Evolutionary conservation across 345 rosid genomes (phyloP), one percentile per base, ranked within the genome.

Genomic region (Murraya paniculata): DNA sequence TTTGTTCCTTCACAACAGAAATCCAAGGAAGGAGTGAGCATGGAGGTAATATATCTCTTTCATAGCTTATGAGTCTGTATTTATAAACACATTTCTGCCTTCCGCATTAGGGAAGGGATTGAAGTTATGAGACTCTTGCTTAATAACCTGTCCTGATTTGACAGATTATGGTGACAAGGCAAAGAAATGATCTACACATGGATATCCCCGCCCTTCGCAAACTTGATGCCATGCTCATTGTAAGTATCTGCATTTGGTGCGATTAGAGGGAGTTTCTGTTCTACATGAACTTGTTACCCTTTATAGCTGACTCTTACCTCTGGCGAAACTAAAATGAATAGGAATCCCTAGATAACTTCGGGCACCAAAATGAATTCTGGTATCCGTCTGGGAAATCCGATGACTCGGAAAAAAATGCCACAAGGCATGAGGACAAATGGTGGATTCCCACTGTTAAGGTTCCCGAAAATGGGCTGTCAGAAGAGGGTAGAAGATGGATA

Each of bases 391-490:
- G 85, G 79, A 79, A 88, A 66, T 82, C 79, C 7, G 80, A 85
- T 5, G 92, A 86, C 25, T 90, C 96, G 9, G 93, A 90, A 59
- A 86, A 89, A 78, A 81, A 84, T 13, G 80, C 80, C 28, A 82
- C 75, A 5, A 85, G 97, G 72, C 75, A 90, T 59, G 94, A 85
- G 30, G 98, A 91, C 59, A 91, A 92, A 77, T 94, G 99, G 99
- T 96, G 99, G 99, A 87, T 91, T 33, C 99, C 99, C 16, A 82
- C 86, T 0, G 97, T 85, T 65, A 94, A 91, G 79, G 98, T 96
- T 68, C 95, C 98, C 4, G 76, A 84, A 1, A 71, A 87, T 0
- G 99, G 99, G 21, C 80, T 96, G 56, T 90, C 99, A 2, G 95
- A 90, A 9, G 31, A 66, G 7, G 85, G 92, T 0, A 73, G 92